Percentiles rank a stretch among this genome's conserved stretches.
These are phyloP conservation scores for Phytophthora sansomeana DNA, from an alignment of 352 stramenopile species.

Conservation along the genomic window DNA sequence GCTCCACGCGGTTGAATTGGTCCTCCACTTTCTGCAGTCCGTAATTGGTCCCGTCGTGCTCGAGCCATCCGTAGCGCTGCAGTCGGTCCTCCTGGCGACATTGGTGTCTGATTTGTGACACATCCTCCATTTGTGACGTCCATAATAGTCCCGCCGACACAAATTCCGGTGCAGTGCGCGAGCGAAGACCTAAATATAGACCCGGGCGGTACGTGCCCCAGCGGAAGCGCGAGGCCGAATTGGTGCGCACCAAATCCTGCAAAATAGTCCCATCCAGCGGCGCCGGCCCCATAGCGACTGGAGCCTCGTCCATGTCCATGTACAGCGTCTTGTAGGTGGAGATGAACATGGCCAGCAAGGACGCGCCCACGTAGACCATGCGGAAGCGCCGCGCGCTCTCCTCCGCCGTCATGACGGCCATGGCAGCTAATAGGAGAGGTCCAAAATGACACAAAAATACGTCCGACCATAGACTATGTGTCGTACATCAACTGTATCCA, in stretches of 20 bases:
- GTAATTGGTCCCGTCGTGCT: constrained; percentile 75
- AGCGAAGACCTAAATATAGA: constrained; percentile 84
- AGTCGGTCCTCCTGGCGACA: constrained; percentile 82
- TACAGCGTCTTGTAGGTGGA: constrained; percentile 38
- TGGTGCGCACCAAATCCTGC: constrained; percentile 40
- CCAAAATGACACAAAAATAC: constrained; percentile 13
- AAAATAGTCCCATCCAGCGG: constrained; percentile 48
- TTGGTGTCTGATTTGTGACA: constrained; percentile 77
- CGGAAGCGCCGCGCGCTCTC: constrained; percentile 36
- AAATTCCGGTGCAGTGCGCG: constrained; percentile 65
- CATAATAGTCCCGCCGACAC: constrained; percentile 82
- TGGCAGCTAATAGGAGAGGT: constrained; percentile 2
- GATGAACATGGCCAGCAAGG: constrained; percentile 36
- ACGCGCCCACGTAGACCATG: constrained; percentile 35
- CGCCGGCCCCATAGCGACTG: not conserved
- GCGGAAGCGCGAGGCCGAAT: constrained; percentile 47
- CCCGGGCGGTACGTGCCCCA: constrained; percentile 85
- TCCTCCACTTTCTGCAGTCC: constrained; percentile 73
- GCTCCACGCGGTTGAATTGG: constrained; percentile 73
- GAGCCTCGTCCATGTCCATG: constrained; percentile 19
- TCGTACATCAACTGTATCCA: not conserved
- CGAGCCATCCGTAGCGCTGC: constrained; percentile 82
- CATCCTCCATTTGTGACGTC: constrained; percentile 69
- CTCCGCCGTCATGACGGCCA: constrained; percentile 28
- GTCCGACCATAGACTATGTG: not conserved